Evolutionary conservation across 2,329 filamentous ascomycete species (phyloP).

Genomic region (Podosphaera xanthii): DNA sequence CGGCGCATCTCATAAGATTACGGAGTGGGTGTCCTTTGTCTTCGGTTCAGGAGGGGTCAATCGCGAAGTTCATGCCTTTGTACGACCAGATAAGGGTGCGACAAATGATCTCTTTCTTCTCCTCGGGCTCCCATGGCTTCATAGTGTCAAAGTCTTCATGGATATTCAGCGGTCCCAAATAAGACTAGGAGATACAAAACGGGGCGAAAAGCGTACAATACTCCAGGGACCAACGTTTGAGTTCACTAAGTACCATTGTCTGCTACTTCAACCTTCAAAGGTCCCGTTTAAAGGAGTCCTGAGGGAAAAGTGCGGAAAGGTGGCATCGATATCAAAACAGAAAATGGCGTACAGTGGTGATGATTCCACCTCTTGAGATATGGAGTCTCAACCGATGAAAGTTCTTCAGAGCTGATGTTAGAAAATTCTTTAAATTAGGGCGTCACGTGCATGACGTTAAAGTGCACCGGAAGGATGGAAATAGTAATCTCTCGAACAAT

Average conservation of each 20-base stretch:
- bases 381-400: slow-evolving; percentile 24
- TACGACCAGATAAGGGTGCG: not conserved
- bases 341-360: no score
- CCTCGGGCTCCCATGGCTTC: not conserved
- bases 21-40: no score
- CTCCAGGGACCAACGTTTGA: no score
- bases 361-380: not conserved
- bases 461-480: not conserved
- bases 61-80: not conserved
- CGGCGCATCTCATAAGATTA: no score
- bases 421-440: no score
- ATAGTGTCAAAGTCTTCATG: not conserved
- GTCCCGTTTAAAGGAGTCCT: no score
- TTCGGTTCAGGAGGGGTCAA: not conserved
- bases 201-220: no score
- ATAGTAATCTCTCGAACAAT: not conserved
- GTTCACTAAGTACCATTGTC: no score
- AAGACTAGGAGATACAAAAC: not conserved
- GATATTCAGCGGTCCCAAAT: not conserved
- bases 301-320: no score
- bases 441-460: not conserved
- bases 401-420: slow-evolving; percentile 22
- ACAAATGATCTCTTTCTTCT: not conserved
- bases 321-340: no score
- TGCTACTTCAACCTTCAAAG: no score